These are phyloP conservation scores for Candida ulmi DNA, from an alignment of 805 yeast species.

Conservation along the genomic window DNA sequence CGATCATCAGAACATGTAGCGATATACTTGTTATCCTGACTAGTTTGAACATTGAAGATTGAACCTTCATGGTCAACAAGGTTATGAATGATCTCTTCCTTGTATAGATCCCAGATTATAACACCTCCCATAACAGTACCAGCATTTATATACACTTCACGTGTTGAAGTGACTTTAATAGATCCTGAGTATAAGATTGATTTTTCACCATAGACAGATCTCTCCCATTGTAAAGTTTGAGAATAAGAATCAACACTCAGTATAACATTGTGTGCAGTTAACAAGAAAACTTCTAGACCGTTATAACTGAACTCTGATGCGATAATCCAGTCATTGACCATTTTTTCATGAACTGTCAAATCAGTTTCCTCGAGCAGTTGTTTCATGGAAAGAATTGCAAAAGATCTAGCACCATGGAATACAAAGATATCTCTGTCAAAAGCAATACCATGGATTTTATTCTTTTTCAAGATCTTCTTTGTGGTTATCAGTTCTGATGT, in stretches of 20 bases:
- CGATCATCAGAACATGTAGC: slow-evolving; percentile 93
- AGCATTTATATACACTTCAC: slow-evolving; percentile 58
- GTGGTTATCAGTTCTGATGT: slow-evolving; percentile 31
- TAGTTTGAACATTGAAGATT: slow-evolving; percentile 72
- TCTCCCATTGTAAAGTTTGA: slow-evolving; percentile 23
- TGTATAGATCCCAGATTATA: slow-evolving; percentile 62
- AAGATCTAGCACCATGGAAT: slow-evolving; percentile 71
- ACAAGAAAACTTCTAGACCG: slow-evolving; percentile 37
- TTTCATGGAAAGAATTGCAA: slow-evolving; percentile 35
- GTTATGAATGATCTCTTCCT: slow-evolving; percentile 40
- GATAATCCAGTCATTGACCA: slow-evolving; percentile 77
- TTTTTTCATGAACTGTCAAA: slow-evolving; percentile 34
- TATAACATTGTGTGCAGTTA: slow-evolving; percentile 79
- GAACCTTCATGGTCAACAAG: slow-evolving; percentile 86
- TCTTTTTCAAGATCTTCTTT: slow-evolving; percentile 51
- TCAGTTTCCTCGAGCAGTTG: slow-evolving; percentile 24
- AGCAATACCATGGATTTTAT: slow-evolving; percentile 78
- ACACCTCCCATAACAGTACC: slow-evolving; percentile 94
- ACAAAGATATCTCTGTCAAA: slow-evolving; percentile 31
- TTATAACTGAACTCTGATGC: slow-evolving; percentile 45
- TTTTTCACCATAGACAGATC: slow-evolving; percentile 53
- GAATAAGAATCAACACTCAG: slow-evolving; percentile 31
- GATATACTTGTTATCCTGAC: slow-evolving; percentile 46
- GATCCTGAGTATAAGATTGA: slow-evolving; percentile 88
- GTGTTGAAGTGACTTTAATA: slow-evolving; percentile 40